Conservation (phyloP, 2,329 filamentous ascomycete species). For the Pezicula neosporulosa region DNA sequence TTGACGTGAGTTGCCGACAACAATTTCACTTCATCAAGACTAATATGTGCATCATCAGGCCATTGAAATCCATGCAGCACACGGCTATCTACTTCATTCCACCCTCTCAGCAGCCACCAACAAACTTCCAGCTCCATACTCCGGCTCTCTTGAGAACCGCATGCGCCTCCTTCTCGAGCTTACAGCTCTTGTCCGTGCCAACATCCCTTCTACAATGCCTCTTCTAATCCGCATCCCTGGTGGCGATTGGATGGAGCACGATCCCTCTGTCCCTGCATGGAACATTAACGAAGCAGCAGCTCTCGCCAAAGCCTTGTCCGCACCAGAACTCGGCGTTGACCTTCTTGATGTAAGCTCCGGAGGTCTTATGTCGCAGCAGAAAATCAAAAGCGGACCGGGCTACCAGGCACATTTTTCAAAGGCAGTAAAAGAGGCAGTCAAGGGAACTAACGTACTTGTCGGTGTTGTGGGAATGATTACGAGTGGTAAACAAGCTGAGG, state of each 20-base stretch:
- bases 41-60: conserved; percentile 13
- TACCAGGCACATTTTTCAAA: conserved; percentile 70
- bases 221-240: conserved; percentile 71
- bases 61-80: conserved; percentile 75
- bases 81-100: conserved; percentile 69
- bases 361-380: conserved; percentile 57
- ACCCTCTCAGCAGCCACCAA: conserved; percentile 69
- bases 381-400: conserved; percentile 53
- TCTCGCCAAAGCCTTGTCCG: conserved; percentile 56
- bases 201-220: conserved; percentile 63
- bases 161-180: conserved; percentile 64
- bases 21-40: conserved; percentile 6
- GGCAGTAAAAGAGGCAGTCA: conserved; percentile 55
- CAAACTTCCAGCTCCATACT: conserved; percentile 62
- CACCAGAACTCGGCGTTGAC: conserved; percentile 64
- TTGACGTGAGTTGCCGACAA: conserved; percentile 44
- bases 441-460: conserved; percentile 47
- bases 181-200: conserved; percentile 55
- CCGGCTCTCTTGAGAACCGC: conserved; percentile 67
- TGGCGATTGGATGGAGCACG: conserved; percentile 65
- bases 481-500: conserved; percentile 38
- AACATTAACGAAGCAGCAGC: conserved; percentile 58
- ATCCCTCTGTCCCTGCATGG: conserved; percentile 54
- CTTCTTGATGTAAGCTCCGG: conserved; percentile 68
- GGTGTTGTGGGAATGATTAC: conserved; percentile 44